These are phyloP conservation scores for Marasmius oreades DNA, from an alignment of 1,284 basidiomycete genomes.

Conservation along the genomic window DNA sequence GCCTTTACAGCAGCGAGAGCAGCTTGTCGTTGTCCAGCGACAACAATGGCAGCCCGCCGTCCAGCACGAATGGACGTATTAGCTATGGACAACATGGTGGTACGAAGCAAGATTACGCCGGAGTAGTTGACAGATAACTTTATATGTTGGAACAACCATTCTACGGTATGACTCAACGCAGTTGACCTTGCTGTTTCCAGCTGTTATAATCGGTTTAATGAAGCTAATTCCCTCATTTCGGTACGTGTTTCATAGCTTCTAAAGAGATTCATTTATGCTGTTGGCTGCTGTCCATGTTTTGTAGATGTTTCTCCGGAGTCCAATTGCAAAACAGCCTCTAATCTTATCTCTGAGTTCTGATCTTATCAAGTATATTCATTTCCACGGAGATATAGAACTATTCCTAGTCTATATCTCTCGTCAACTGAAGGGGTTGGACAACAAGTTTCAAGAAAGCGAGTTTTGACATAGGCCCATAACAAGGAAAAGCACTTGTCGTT, in stretches of 20 bases:
- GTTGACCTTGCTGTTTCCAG: neutral
- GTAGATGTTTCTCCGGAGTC: neutral
- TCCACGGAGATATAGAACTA: neutral
- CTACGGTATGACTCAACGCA: constrained; percentile 1
- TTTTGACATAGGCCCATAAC: too few species aligned
- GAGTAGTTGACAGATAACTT: neutral
- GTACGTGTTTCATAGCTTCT: neutral
- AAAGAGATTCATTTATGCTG: constrained; percentile 1
- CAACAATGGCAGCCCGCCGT: constrained; percentile 26
- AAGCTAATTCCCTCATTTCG: neutral
- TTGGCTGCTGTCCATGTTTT: constrained; percentile 2
- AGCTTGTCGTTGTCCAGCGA: constrained; percentile 47
- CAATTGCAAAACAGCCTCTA: constrained; percentile 5
- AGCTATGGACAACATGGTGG: constrained; percentile 12
- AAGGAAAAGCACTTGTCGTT: too few species aligned
- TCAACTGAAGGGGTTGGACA: too few species aligned
- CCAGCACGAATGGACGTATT: constrained; percentile 12
- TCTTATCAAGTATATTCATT: neutral
- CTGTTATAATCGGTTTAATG: neutral
- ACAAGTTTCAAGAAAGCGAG: too few species aligned
- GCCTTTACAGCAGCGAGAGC: constrained; percentile 38
- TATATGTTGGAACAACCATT: neutral
- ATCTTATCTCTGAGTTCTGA: constrained; percentile 6
- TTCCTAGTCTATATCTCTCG: too few species aligned
- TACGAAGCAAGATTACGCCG: neutral